phyloP scores from a whole-genome alignment of 2,329 filamentous ascomycete genomes.

The Sporothrix euskadiensis region DNA sequence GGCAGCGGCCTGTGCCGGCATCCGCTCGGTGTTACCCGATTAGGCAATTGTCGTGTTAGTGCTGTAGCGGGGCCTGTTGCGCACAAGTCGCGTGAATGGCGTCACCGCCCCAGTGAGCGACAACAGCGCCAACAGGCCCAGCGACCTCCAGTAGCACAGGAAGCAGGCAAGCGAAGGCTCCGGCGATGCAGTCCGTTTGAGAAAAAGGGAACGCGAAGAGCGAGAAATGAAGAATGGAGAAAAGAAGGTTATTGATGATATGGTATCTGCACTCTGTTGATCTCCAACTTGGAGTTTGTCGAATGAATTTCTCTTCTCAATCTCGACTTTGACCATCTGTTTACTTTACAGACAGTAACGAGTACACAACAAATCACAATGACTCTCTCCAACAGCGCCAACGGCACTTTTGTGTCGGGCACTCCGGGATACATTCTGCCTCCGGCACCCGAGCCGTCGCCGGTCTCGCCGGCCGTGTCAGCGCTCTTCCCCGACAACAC shows the following conservation, averaged over 20 bases:
- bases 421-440: conserved; percentile 2
- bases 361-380: not conserved
- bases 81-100: conserved; percentile 24
- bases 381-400: not conserved
- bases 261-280: not conserved
- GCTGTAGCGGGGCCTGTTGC: conserved; percentile 3
- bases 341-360: not conserved
- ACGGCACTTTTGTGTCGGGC: not conserved
- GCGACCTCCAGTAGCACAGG: not conserved
- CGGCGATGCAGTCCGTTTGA: not conserved
- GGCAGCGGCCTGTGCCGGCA: conserved; percentile 5
- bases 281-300: not conserved
- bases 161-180: conserved; percentile 13
- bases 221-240: not conserved
- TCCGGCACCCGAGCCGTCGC: conserved; percentile 2
- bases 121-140: not conserved
- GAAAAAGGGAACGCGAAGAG: not conserved
- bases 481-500: conserved; percentile 24
- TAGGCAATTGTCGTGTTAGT: conserved; percentile 28
- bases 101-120: conserved; percentile 4
- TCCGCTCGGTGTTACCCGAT: conserved; percentile 20
- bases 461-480: conserved; percentile 18
- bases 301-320: not conserved
- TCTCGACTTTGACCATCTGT: not conserved
- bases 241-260: not conserved